phyloP scores from a whole-genome alignment of 1,284 basidiomycete species.

The Microbotryum lychnidis-dioicae region DNA sequence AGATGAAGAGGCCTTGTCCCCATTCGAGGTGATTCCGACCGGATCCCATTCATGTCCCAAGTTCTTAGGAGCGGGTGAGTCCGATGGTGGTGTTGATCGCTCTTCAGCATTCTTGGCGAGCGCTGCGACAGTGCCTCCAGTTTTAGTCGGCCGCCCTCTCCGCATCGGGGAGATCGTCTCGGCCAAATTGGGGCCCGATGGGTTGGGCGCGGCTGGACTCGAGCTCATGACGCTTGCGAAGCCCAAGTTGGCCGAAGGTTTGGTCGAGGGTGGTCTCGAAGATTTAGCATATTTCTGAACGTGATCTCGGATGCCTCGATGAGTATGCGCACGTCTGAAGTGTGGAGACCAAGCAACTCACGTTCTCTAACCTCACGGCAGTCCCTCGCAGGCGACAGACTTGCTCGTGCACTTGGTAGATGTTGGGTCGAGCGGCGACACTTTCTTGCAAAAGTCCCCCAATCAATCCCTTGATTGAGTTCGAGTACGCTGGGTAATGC shows the following conservation, averaged over 20 bases:
- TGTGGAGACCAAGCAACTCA: neutral
- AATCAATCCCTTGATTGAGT: constrained; percentile 75
- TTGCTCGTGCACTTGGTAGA: constrained; percentile 37
- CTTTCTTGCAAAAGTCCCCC: constrained; percentile 44
- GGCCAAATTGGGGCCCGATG: constrained; percentile 6
- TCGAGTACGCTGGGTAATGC: constrained; percentile 84
- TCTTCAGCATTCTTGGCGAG: too few species aligned
- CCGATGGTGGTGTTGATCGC: neutral
- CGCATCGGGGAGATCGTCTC: constrained; percentile 41
- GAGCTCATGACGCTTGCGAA: constrained; percentile 9
- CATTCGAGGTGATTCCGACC: neutral
- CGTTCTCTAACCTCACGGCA: constrained; percentile 28
- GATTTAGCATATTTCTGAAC: constrained; percentile 23
- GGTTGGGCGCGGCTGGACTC: neutral
- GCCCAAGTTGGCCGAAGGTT: constrained; percentile 3
- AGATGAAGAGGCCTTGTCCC: too few species aligned
- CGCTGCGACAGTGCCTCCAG: neutral
- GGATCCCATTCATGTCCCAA: neutral
- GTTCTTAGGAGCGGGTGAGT: neutral
- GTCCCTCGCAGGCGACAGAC: constrained; percentile 34
- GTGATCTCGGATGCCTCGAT: neutral
- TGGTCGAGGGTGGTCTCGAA: neutral
- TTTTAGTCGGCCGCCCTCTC: constrained; percentile 38
- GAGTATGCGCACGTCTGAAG: neutral
- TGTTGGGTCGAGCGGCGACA: constrained; percentile 32